Evolutionary conservation across 1,139 yeast species (phyloP).

Genomic region (Spencermartinsiella ligniputridi): DNA sequence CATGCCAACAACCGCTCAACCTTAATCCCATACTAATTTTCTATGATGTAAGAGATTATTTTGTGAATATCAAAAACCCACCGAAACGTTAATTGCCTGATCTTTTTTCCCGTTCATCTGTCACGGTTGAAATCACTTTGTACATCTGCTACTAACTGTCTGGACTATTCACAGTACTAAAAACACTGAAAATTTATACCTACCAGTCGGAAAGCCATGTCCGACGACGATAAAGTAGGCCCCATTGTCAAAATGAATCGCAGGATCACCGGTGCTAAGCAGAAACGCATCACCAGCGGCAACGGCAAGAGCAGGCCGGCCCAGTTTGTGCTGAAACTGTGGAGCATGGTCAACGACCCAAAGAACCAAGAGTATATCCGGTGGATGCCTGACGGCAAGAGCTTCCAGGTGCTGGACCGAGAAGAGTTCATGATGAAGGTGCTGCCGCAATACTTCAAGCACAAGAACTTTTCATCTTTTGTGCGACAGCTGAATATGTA

Average conservation of each 20-base stretch:
- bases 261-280: constrained; percentile 10
- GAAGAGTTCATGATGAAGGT: constrained; percentile 82
- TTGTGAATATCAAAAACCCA: no score
- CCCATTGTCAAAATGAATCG: neutral
- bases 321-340: constrained; percentile 74
- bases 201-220: no score
- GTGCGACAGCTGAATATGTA: constrained; percentile 96
- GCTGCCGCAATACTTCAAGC: constrained; percentile 88
- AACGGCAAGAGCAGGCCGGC: constrained; percentile 60
- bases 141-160: no score
- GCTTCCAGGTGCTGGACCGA: constrained; percentile 78
- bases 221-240: neutral
- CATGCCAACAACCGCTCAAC: no score
- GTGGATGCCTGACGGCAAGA: constrained; percentile 83
- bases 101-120: no score
- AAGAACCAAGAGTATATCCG: constrained; percentile 63
- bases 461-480: constrained; percentile 89
- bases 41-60: no score
- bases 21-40: no score
- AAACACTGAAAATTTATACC: no score
- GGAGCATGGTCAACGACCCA: constrained; percentile 92
- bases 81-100: no score
- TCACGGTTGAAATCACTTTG: no score
- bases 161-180: no score
- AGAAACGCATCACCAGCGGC: constrained; percentile 26